Conservation (phyloP, 169 alveolate species). For the Plasmodium malariae region DNA sequence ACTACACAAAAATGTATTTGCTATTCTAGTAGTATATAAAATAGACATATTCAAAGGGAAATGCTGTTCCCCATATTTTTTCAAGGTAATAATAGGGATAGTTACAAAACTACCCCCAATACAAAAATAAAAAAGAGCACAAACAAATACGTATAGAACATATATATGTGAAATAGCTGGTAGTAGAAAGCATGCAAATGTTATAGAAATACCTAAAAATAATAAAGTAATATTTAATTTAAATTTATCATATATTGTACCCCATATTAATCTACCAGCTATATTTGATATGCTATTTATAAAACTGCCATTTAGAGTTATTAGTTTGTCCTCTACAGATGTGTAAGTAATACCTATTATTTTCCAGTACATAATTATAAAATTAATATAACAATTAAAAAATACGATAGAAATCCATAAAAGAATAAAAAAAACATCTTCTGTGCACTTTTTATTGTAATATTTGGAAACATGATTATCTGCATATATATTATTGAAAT, state of each 20-base stretch:
- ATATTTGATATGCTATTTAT: constrained; percentile 44
- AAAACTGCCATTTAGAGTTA: constrained; percentile 51
- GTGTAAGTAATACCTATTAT: constrained; percentile 59
- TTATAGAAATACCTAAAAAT: constrained; percentile 18
- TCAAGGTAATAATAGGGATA: constrained; percentile 56
- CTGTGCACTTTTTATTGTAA: constrained; percentile 60
- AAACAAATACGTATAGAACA: constrained; percentile 5
- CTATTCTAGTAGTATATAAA: constrained; percentile 53
- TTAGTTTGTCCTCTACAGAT: constrained; percentile 27
- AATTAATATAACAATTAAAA: constrained; percentile 45
- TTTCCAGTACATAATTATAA: constrained; percentile 69
- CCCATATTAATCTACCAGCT: constrained; percentile 63
- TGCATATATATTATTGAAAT: not conserved
- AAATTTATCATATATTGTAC: constrained; percentile 36
- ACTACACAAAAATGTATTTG: constrained; percentile 64
- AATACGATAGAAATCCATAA: constrained; percentile 58
- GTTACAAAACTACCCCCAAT: constrained; percentile 61
- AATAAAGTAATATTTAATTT: constrained; percentile 10
- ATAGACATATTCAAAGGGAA: constrained; percentile 56
- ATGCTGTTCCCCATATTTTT: constrained; percentile 46
- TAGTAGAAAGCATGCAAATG: constrained; percentile 29
- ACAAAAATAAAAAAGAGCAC: constrained; percentile 57
- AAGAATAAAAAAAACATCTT: constrained; percentile 29
- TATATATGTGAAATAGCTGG: constrained; percentile 41
- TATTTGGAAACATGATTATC: not conserved